These are phyloP conservation scores for Colletotrichum cereale DNA, from an alignment of 2,329 filamentous ascomycete genomes.

Conservation along the genomic window DNA sequence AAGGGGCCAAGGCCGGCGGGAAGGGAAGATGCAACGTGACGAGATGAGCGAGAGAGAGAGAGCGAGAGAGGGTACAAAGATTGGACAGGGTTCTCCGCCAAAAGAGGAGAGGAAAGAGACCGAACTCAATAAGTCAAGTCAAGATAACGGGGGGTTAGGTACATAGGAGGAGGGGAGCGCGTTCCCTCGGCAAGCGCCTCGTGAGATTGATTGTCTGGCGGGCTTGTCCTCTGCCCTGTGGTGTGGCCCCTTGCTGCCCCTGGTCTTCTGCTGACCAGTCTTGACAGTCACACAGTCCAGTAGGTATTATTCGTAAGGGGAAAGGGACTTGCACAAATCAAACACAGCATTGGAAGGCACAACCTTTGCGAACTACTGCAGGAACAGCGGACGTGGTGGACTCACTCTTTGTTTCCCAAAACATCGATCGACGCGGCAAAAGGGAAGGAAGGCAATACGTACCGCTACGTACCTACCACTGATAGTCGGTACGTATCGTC, in stretches of 20 bases:
- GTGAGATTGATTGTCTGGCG: neutral
- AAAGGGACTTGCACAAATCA: slow-evolving; percentile 16
- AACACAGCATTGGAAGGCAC: slow-evolving; percentile 4
- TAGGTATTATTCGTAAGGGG: neutral
- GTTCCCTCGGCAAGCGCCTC: slow-evolving; percentile 30
- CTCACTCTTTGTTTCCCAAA: slow-evolving; percentile 25
- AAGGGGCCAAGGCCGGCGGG: neutral
- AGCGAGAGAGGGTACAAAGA: slow-evolving; percentile 2
- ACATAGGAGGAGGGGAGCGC: neutral
- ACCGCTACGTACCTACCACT: too few relatives aligned
- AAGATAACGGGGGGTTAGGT: too few relatives aligned
- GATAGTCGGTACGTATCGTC: too few relatives aligned
- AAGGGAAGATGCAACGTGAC: neutral
- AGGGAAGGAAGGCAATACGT: neutral
- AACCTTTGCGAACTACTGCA: slow-evolving; percentile 32
- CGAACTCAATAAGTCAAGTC: neutral
- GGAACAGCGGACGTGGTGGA: slow-evolving; percentile 29
- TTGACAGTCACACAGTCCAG: neutral
- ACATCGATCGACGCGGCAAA: neutral
- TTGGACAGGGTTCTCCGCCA: slow-evolving; percentile 37
- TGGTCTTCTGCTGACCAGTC: slow-evolving; percentile 8
- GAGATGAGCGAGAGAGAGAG: neutral
- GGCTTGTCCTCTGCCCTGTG: neutral
- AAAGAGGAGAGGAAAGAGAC: slow-evolving; percentile 27
- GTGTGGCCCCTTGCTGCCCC: slow-evolving; percentile 1